A percentile compares a stretch with the other conserved stretches of the same genome.
phyloP scores from a whole-genome alignment of 2,329 filamentous ascomycete genomes.

The Huntiella abstrusa region DNA sequence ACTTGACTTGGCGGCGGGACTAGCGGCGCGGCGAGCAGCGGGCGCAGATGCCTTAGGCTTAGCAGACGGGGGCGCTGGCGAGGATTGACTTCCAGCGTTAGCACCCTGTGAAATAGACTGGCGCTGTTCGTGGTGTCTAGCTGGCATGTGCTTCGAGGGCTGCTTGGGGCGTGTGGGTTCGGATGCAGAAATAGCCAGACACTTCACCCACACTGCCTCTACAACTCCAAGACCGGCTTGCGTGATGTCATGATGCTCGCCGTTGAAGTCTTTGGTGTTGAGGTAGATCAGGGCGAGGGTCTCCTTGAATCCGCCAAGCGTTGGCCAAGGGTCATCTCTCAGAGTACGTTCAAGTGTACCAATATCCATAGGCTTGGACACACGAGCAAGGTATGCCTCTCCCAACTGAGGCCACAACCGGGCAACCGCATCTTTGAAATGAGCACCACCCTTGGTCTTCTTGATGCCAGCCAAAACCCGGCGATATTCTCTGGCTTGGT shows the following conservation, averaged over 20 bases:
- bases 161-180: conserved; percentile 35
- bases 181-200: conserved; percentile 25
- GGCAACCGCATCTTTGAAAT: conserved; percentile 64
- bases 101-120: conserved; percentile 17
- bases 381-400: conserved; percentile 46
- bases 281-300: conserved; percentile 62
- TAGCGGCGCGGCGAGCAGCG: conserved; percentile 19
- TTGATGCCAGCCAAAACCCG: conserved; percentile 57
- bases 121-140: conserved; percentile 27
- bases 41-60: conserved; percentile 18
- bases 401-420: conserved; percentile 58
- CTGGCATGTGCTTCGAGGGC: conserved; percentile 28
- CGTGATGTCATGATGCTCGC: conserved; percentile 54
- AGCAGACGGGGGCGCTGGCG: conserved; percentile 15
- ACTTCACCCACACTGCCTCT: conserved; percentile 30
- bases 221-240: conserved; percentile 35
- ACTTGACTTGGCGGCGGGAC: conserved; percentile 25
- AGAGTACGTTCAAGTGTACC: conserved; percentile 64
- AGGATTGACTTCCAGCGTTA: neutral
- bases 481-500: conserved; percentile 42
- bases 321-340: conserved; percentile 46
- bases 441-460: conserved; percentile 62
- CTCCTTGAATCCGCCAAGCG: conserved; percentile 50
- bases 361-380: conserved; percentile 71
- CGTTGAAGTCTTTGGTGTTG: conserved; percentile 73